Evolutionary conservation across 106 monocot genomes (phyloP).

Genomic region (Dioscorea dumetorum): DNA sequence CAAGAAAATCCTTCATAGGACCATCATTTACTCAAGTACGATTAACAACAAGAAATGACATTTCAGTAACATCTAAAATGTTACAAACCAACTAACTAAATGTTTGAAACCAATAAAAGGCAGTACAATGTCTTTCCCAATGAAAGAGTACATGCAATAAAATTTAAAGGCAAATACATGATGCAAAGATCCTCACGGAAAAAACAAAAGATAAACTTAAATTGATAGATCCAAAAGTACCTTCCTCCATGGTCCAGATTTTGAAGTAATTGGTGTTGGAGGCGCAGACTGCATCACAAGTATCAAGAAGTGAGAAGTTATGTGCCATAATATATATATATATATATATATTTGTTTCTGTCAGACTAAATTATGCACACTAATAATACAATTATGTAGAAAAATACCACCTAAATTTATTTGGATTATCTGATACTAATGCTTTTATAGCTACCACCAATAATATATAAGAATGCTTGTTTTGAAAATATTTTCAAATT

Average conservation of each 20-base stretch:
- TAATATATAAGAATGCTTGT: too few species aligned
- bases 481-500: too few species aligned
- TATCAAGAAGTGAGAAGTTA: not conserved
- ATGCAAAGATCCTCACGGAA: not conserved
- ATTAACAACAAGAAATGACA: too few species aligned
- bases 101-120: not conserved
- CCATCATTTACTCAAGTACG: too few species aligned
- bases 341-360: not conserved
- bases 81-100: not conserved
- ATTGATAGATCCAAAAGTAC: slow-evolving; percentile 5
- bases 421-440: not conserved
- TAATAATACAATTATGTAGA: not conserved
- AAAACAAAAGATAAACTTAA: not conserved
- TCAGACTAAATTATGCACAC: not conserved
- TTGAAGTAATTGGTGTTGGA: slow-evolving; percentile 32
- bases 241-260: slow-evolving; percentile 58
- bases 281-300: slow-evolving; percentile 23
- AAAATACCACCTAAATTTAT: not conserved
- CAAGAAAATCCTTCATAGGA: too few species aligned
- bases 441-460: not conserved
- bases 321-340: not conserved
- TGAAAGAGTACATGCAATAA: not conserved
- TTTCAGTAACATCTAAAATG: not conserved
- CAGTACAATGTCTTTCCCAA: not conserved
- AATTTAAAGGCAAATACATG: not conserved